Evolutionary conservation across 2,329 filamentous ascomycete species (phyloP).

Genomic region (Drechslerella coelobrocha): DNA sequence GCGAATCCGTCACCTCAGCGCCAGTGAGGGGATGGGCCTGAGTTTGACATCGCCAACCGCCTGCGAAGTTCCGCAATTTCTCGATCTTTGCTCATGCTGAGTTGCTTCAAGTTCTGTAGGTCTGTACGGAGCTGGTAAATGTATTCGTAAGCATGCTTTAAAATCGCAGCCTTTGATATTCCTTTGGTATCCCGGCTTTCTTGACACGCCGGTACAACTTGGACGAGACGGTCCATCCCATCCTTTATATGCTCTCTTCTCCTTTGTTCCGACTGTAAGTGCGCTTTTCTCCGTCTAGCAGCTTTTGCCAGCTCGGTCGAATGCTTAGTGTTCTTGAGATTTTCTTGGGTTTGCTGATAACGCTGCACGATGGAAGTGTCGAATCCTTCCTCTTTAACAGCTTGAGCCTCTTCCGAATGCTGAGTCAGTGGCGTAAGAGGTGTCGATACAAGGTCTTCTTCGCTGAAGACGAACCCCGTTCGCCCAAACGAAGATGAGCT

Average conservation of each 20-base stretch:
- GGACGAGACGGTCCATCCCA: slow-evolving; percentile 55
- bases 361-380: slow-evolving; percentile 35
- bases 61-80: slow-evolving; percentile 48
- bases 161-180: slow-evolving; percentile 53
- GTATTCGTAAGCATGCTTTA: slow-evolving; percentile 54
- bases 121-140: slow-evolving; percentile 52
- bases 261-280: slow-evolving; percentile 55
- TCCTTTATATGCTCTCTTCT: slow-evolving; percentile 55
- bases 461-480: slow-evolving; percentile 27
- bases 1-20: slow-evolving; percentile 3
- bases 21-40: slow-evolving; percentile 31
- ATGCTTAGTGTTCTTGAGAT: slow-evolving; percentile 22
- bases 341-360: slow-evolving; percentile 41
- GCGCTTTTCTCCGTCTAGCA: slow-evolving; percentile 53
- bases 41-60: slow-evolving; percentile 26
- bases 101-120: slow-evolving; percentile 33
- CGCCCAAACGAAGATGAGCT: slow-evolving; percentile 42
- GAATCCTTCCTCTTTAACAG: slow-evolving; percentile 34
- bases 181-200: slow-evolving; percentile 52
- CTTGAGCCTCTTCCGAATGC: slow-evolving; percentile 34
- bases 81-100: slow-evolving; percentile 37
- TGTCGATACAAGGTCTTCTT: slow-evolving; percentile 36
- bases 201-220: slow-evolving; percentile 54
- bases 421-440: slow-evolving; percentile 48
- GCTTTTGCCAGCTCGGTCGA: slow-evolving; percentile 42